Base-by-base conservation (phyloP, 441 rosid genomes). In the Arabidopsis lyrata region DNA sequence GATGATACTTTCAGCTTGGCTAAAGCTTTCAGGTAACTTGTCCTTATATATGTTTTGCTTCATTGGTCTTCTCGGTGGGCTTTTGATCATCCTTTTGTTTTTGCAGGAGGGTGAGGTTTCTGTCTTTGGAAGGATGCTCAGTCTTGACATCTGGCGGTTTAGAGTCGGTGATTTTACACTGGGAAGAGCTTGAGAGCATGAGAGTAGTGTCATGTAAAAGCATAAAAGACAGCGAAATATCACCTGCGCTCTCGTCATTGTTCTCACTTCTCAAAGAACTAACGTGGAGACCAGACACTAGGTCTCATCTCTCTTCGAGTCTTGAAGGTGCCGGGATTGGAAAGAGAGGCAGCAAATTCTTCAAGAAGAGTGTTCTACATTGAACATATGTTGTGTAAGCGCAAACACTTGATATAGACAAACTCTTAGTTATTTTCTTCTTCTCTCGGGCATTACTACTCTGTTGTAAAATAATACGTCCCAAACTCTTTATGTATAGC, bases 201-300 rank as follows among this genome's bases (percentile, higher is more conserved):
- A 69, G 70, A 64, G 87, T 87, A n/a, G 76, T 78, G 57, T 87
- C 90, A 7, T 89, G 95, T 66, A 87, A 80, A 76, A 80, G 66
- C 48, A 83, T 89, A 36, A 87, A 86, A 81, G 89, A 83, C 66
- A 70, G 73, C 34, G 90, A 86, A 68, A 78, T 86, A 15, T 83
- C 92, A 57, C 77, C 90, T 0, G 87, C 89, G 2, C 92, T 89
- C 10, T 82, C 90, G 6, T 82, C 85, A 22, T 75, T 86, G 75
- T 85, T 86, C 82, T 87, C 86, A 2, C 71, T 61, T 47, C 86
- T 87, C 62, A 84, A 81, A 82, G 89, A 86, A 80, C 75, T 87
- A 68, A 83, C 77, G 52, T 89, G 92, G 92, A 83, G 92, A 74
- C 92, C 95, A 9, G 89, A 89, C 52, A 75, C 89, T 54, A 85